phyloP scores from a whole-genome alignment of 139 green algal genomes.

The Chlamydomonas sphaeroides region DNA sequence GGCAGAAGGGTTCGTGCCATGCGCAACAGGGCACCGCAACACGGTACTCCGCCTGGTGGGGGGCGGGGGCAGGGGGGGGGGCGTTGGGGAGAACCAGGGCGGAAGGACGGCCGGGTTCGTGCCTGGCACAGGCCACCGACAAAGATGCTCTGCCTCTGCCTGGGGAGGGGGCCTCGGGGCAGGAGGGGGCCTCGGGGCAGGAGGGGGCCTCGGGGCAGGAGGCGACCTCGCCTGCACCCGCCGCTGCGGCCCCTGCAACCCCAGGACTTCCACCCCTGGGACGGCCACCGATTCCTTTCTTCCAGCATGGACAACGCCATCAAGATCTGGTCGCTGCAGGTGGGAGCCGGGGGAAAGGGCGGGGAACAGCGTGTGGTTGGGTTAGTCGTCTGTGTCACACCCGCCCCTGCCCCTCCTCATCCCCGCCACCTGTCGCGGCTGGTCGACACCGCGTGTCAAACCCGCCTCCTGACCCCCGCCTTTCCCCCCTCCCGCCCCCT shows the following conservation, averaged over 20 bases:
- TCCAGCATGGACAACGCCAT: slow-evolving; percentile 80
- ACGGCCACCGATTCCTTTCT: slow-evolving; percentile 69
- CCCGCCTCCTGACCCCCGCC: too few species aligned
- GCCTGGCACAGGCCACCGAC: slow-evolving; percentile 56
- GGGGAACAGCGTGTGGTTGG: too few species aligned
- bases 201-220: too few species aligned
- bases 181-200: background rate
- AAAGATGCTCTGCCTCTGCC: too few species aligned
- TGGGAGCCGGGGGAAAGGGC: too few species aligned
- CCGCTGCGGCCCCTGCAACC: background rate
- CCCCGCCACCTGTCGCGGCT: too few species aligned
- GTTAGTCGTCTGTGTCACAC: too few species aligned
- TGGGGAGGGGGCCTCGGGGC: background rate
- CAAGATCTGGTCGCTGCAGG: slow-evolving; percentile 71
- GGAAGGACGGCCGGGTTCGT: too few species aligned
- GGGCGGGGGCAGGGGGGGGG: background rate
- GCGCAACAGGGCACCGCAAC: slow-evolving; percentile 62
- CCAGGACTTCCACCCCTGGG: slow-evolving; percentile 71
- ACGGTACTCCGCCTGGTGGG: slow-evolving; percentile 78
- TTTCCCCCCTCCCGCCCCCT: too few species aligned
- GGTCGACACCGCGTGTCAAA: too few species aligned
- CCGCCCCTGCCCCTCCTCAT: too few species aligned
- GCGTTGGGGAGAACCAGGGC: background rate
- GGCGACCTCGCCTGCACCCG: too few species aligned
- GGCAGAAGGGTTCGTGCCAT: background rate